Conservation (phyloP, 2,329 filamentous ascomycete species). For the Madurella fahalii region DNA sequence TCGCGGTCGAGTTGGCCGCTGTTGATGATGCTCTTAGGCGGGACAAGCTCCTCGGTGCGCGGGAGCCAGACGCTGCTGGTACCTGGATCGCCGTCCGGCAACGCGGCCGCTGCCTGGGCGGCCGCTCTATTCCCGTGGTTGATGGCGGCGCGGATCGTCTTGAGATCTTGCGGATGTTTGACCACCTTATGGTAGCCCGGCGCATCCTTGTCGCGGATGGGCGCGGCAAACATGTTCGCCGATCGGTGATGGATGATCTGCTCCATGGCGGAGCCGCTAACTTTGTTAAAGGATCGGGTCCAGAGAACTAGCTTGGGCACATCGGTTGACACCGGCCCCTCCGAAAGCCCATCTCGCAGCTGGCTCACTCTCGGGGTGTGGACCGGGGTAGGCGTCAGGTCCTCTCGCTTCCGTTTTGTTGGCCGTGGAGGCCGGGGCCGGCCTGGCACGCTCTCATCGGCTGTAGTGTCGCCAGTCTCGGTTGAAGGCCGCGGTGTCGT, state of each 20-base stretch:
- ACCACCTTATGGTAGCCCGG: constrained; percentile 73
- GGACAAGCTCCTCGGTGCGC: constrained; percentile 70
- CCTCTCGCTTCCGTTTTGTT: constrained; percentile 56
- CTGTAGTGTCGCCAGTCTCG: constrained; percentile 53
- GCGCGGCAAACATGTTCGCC: constrained; percentile 74
- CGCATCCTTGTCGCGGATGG: constrained; percentile 69
- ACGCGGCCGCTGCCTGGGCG: constrained; percentile 54
- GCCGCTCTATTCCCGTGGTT: constrained; percentile 67
- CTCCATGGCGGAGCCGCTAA: constrained; percentile 68
- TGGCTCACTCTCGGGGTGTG: constrained; percentile 26
- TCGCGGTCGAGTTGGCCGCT: constrained; percentile 89
- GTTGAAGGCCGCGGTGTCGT: constrained; percentile 52
- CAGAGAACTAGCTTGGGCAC: constrained; percentile 67
- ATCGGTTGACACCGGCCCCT: constrained; percentile 37
- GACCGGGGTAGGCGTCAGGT: constrained; percentile 40
- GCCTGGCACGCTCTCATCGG: constrained; percentile 48
- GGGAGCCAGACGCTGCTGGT: constrained; percentile 60
- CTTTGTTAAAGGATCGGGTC: constrained; percentile 71
- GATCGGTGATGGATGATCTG: constrained; percentile 73
- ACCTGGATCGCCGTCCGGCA: constrained; percentile 56
- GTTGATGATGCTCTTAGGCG: constrained; percentile 88
- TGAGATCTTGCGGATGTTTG: constrained; percentile 71
- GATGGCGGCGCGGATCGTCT: constrained; percentile 71
- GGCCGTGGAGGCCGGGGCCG: constrained; percentile 35
- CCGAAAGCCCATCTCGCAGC: constrained; percentile 6